Evolutionary conservation across 345 rosid species (phyloP).

Genomic region (Crucihimalaya himalaica): DNA sequence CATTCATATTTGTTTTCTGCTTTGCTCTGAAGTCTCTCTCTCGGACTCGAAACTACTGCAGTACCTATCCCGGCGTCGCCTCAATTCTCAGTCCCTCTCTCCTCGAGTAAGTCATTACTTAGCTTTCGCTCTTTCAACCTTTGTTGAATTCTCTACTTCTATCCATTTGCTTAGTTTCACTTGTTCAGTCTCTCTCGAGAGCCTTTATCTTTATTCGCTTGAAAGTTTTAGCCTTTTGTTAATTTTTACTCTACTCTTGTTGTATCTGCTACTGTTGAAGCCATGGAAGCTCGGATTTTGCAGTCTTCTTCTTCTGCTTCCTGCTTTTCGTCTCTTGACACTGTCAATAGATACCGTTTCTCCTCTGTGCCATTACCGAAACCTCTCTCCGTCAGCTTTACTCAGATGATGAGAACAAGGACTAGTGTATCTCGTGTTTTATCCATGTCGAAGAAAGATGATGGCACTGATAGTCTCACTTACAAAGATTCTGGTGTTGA

Average conservation of each 20-base stretch:
- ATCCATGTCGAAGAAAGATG: constrained; percentile 40
- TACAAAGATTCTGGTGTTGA: constrained; percentile 93
- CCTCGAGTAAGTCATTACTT: neutral
- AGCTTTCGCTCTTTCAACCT: neutral
- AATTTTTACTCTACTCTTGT: neutral
- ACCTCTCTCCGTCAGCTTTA: constrained; percentile 18
- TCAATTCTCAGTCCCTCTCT: neutral
- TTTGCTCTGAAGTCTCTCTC: neutral
- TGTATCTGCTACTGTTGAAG: constrained; percentile 7
- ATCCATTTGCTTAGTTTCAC: neutral
- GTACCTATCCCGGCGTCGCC: neutral
- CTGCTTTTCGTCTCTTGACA: neutral
- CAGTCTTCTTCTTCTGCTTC: constrained; percentile 31
- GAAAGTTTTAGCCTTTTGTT: constrained; percentile 10
- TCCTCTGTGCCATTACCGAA: constrained; percentile 14
- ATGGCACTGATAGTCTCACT: constrained; percentile 48
- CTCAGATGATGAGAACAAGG: constrained; percentile 27
- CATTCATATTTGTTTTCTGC: neutral
- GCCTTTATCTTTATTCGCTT: neutral
- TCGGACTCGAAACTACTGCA: neutral
- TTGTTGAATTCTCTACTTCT: no score
- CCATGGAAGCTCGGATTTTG: constrained; percentile 37
- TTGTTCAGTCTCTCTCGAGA: neutral
- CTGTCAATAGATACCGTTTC: constrained; percentile 28
- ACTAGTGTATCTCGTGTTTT: neutral